Percentiles rank a stretch among this genome's conserved stretches.
phyloP scores from a whole-genome alignment of 495 filamentous ascomycete genomes.

The Pyrenula aspistea region DNA sequence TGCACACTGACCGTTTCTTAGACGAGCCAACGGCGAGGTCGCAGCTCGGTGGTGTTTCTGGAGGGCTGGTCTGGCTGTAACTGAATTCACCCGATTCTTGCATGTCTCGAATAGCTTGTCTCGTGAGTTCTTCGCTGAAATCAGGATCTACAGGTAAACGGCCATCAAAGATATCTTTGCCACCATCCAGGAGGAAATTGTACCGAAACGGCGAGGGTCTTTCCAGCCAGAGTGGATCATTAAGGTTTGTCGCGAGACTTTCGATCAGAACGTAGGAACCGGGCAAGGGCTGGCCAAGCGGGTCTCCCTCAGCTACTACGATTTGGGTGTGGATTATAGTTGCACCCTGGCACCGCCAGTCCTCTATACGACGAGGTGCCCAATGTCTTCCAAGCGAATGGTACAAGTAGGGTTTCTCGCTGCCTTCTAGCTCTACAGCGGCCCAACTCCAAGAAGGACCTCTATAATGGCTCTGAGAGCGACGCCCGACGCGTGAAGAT shows the following conservation, averaged over 20 bases:
- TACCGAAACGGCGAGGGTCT: background rate
- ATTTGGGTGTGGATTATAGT: background rate
- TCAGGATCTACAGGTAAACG: background rate
- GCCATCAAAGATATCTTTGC: background rate
- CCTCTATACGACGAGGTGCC: background rate
- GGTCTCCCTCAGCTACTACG: background rate
- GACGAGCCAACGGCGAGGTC: background rate
- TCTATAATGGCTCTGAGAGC: background rate
- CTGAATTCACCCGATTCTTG: background rate
- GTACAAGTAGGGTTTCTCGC: background rate
- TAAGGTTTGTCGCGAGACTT: background rate
- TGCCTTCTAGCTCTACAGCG: background rate
- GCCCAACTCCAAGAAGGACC: background rate
- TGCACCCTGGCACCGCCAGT: background rate
- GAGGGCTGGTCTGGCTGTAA: background rate
- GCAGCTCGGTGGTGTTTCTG: background rate
- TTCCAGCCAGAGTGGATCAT: background rate
- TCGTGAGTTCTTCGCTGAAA: background rate
- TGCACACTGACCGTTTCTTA: background rate
- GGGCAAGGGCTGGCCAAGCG: background rate
- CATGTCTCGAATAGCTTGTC: background rate
- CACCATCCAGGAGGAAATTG: background rate
- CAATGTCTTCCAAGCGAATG: background rate
- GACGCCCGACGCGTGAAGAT: background rate
- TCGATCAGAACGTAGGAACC: background rate